Base-by-base conservation (phyloP, 2,329 filamentous ascomycete species). In the Calonectria hawksworthii region DNA sequence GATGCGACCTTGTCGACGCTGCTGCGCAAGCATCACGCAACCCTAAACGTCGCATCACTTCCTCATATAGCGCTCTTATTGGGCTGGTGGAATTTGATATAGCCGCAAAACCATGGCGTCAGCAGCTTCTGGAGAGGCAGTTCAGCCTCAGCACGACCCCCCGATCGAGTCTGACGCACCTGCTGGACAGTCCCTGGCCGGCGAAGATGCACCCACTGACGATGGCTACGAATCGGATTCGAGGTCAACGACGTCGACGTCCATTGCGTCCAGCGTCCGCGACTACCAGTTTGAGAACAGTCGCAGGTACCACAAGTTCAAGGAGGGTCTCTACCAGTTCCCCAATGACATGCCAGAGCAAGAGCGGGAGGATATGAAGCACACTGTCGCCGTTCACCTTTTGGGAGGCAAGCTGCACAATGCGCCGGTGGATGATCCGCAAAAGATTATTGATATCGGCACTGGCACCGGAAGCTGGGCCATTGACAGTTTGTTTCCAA, bases 271-370 rank as follows among this genome's bases (percentile, higher is more conserved):
- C 4, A 86, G 82, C 70, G 80, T 87, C 34, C 84, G 83, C 73
- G 81, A 87, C 70, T 86, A 86, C 75, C 79, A 83, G 16, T 87
- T 86, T 74, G 85, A 87, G 78, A 87, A 87, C 44, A 85, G 84
- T 13, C 81, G 86, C 36, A 83, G 86, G 41, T 87, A 87, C 44
- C 86, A 87, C 76, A 85, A 83, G 73, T 87, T 85, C 70, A 81
- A 85, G 36, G 82, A 87, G 70, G 86, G 86, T 6, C 76, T 82
- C 1, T 85, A 85, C 44, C 80, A 83, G 34, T 84, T 86, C 70
- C 85, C 85, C 21, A 87, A 88, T 72, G 87, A 88, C 68, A 84
- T 87, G n/a, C 76, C 81, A 4, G 87, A 88, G 75, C 87, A 87
- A 75, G 85, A 86, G 74, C 80, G 87, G 28, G 86, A 88, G 76